A percentile compares a stretch with the other conserved stretches of the same genome.
Evolutionary conservation across 2,329 filamentous ascomycete genomes (phyloP).

Genomic region (Passalora sequoiae): DNA sequence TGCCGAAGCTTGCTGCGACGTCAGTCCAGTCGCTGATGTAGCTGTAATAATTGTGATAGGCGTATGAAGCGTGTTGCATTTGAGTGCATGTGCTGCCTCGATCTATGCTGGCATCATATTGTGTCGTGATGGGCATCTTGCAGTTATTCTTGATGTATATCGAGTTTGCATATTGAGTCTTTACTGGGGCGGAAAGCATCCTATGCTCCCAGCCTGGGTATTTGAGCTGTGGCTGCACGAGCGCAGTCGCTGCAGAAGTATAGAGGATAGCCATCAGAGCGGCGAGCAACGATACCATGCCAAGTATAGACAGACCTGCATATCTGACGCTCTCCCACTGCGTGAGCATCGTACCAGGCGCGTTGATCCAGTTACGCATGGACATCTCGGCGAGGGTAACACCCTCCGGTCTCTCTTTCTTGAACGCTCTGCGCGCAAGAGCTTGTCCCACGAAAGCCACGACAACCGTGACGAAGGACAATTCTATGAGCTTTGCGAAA

Average conservation of each 20-base stretch:
- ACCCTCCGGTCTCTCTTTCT: slow-evolving; percentile 48
- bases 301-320: slow-evolving; percentile 59
- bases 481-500: slow-evolving; percentile 69
- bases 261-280: slow-evolving; percentile 66
- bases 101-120: slow-evolving; percentile 35
- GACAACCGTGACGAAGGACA: slow-evolving; percentile 72
- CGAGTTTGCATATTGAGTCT: slow-evolving; percentile 59
- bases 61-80: slow-evolving; percentile 63
- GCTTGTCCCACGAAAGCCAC: slow-evolving; percentile 71
- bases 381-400: slow-evolving; percentile 71
- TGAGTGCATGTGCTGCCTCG: slow-evolving; percentile 55
- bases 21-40: slow-evolving; percentile 33
- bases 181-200: slow-evolving; percentile 53
- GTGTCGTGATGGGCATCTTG: slow-evolving; percentile 52
- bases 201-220: slow-evolving; percentile 50
- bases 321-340: slow-evolving; percentile 62
- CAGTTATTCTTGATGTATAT: slow-evolving; percentile 54
- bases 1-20: slow-evolving; percentile 50
- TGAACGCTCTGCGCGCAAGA: slow-evolving; percentile 63
- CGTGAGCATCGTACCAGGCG: slow-evolving; percentile 61
- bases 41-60: slow-evolving; percentile 66
- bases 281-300: slow-evolving; percentile 58
- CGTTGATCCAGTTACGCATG: slow-evolving; percentile 64
- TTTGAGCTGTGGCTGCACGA: slow-evolving; percentile 68
- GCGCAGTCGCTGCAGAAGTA: slow-evolving; percentile 68